phyloP scores from a whole-genome alignment of 192 early-diverging fungal genomes.

The Geranomyces michiganensis region DNA sequence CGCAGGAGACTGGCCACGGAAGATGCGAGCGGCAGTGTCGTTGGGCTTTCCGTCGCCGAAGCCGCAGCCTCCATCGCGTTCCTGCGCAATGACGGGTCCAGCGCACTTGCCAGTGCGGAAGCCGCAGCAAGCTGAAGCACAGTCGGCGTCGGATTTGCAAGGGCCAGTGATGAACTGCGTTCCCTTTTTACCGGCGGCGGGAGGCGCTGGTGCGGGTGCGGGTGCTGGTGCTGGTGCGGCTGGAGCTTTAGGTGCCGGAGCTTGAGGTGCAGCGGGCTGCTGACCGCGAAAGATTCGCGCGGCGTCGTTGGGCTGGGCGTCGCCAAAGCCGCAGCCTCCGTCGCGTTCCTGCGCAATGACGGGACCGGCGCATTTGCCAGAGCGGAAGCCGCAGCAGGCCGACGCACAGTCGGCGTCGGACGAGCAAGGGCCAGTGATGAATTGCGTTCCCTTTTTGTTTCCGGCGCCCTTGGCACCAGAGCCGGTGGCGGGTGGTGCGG shows the following conservation, averaged over 20 bases:
- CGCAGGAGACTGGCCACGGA: constrained; percentile 23
- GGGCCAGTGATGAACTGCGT: constrained; percentile 37
- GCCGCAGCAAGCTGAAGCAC: constrained; percentile 35
- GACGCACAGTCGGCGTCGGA: constrained; percentile 39
- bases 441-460: constrained; percentile 28
- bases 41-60: constrained; percentile 35
- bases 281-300: constrained; percentile 25
- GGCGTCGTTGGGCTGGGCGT: constrained; percentile 27
- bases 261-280: constrained; percentile 7
- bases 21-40: constrained; percentile 29
- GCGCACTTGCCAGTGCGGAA: constrained; percentile 34
- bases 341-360: constrained; percentile 37
- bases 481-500: constrained; percentile 1
- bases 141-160: constrained; percentile 29
- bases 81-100: constrained; percentile 32
- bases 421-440: constrained; percentile 36
- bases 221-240: constrained; percentile 1
- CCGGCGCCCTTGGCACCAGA: constrained; percentile 15
- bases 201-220: constrained; percentile 15
- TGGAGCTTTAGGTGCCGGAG: neutral
- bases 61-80: constrained; percentile 37
- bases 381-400: constrained; percentile 35
- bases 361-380: constrained; percentile 36
- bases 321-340: constrained; percentile 37
- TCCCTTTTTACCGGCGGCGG: constrained; percentile 21